phyloP scores from a whole-genome alignment of 2,329 filamentous ascomycete species.

The Colletotrichum ledebouriae region DNA sequence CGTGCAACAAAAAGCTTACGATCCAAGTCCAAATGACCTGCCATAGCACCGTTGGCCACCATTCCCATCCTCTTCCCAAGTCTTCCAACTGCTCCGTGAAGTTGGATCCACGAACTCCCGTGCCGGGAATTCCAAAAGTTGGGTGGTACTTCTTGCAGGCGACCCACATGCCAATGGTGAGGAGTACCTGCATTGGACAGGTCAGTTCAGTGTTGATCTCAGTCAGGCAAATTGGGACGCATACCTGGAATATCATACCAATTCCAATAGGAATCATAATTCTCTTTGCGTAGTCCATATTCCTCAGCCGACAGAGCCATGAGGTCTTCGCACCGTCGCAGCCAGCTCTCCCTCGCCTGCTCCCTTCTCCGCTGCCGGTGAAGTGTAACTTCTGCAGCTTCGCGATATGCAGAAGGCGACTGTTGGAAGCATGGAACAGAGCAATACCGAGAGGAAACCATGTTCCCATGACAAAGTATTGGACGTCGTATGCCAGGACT shows the following conservation, averaged over 20 bases:
- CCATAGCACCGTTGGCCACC: slow-evolving; percentile 70
- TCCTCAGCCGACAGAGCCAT: slow-evolving; percentile 52
- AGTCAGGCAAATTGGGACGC: slow-evolving; percentile 2
- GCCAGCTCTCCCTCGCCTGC: slow-evolving; percentile 27
- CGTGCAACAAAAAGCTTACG: slow-evolving; percentile 44
- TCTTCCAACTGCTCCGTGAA: slow-evolving; percentile 58
- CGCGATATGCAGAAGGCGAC: slow-evolving; percentile 64
- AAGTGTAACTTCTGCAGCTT: slow-evolving; percentile 57
- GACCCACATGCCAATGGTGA: slow-evolving; percentile 67
- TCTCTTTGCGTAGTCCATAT: slow-evolving; percentile 54
- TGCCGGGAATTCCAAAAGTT: slow-evolving; percentile 60
- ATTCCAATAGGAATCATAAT: slow-evolving; percentile 61
- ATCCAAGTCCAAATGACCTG: slow-evolving; percentile 68
- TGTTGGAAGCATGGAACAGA: slow-evolving; percentile 69
- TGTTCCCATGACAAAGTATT: slow-evolving; percentile 72
- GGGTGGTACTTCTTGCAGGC: slow-evolving; percentile 70
- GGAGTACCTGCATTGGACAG: slow-evolving; percentile 57
- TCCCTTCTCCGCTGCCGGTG: background rate
- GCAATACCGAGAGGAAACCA: slow-evolving; percentile 70
- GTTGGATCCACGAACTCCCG: slow-evolving; percentile 49
- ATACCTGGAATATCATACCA: slow-evolving; percentile 64
- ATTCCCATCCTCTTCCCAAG: slow-evolving; percentile 68
- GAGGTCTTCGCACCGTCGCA: slow-evolving; percentile 49
- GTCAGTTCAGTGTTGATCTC: background rate
- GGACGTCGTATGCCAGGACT: slow-evolving; percentile 59